Evolutionary conservation across 768 basidiomycete species (phyloP).

Genomic region (Suillus brevipes): DNA sequence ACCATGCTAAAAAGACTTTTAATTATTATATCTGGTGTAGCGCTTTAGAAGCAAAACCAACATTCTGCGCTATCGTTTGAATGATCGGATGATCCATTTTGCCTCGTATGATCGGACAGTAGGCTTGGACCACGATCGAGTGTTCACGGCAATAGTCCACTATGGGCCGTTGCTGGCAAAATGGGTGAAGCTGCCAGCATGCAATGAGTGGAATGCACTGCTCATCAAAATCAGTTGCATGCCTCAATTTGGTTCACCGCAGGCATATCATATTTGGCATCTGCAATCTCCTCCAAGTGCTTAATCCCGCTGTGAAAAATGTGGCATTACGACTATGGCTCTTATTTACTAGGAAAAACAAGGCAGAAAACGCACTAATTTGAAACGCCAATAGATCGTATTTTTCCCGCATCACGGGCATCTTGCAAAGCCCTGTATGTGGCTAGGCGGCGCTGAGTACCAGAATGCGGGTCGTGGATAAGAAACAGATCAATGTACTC

Average conservation of each 20-base stretch:
- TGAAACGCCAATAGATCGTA: conserved; percentile 76
- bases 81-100: conserved; percentile 54
- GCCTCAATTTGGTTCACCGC: conserved; percentile 85
- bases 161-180: conserved; percentile 79
- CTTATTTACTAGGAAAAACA: background rate
- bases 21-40: background rate
- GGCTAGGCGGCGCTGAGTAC: conserved; percentile 61
- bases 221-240: conserved; percentile 14
- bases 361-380: conserved; percentile 60
- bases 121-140: conserved; percentile 68
- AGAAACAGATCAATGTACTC: conserved; percentile 75
- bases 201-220: background rate
- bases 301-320: conserved; percentile 53
- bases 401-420: conserved; percentile 61
- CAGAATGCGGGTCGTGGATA: conserved; percentile 72
- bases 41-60: conserved; percentile 25
- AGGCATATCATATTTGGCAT: conserved; percentile 62
- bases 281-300: conserved; percentile 73
- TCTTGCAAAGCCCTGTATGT: conserved; percentile 72
- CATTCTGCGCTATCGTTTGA: conserved; percentile 57
- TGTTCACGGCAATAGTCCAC: conserved; percentile 69
- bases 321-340: background rate
- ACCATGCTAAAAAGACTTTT: conserved; percentile 40
- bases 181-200: conserved; percentile 63
- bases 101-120: conserved; percentile 73